Evolutionary conservation across 2,329 filamentous ascomycete species (phyloP).

Genomic region (Talaromyces sp.): DNA sequence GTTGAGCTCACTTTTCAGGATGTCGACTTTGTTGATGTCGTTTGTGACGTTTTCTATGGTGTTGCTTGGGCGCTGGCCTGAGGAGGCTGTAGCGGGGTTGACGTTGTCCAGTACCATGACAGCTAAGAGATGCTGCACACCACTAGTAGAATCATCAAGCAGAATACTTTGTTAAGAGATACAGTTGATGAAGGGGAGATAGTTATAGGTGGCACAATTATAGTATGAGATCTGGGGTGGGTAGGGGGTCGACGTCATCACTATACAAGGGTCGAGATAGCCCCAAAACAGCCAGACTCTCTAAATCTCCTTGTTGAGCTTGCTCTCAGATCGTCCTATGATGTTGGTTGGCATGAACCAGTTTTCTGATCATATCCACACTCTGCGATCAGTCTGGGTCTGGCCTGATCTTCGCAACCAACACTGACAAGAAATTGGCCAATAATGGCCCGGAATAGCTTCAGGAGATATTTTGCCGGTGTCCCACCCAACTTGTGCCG

Average conservation of each 20-base stretch:
- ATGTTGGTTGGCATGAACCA: not conserved
- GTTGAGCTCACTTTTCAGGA: constrained; percentile 9
- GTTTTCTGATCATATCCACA: not conserved
- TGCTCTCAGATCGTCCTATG: not conserved
- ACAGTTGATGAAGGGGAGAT: not conserved
- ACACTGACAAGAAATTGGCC: not conserved
- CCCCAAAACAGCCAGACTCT: not conserved
- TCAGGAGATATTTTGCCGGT: not conserved
- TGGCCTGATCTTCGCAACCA: not conserved
- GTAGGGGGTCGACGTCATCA: constrained; percentile 9
- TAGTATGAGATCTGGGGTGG: not conserved
- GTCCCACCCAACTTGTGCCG: not conserved
- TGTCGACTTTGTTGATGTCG: constrained; percentile 3
- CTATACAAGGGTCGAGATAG: not conserved
- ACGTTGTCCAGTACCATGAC: constrained; percentile 4
- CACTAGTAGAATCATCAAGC: not conserved
- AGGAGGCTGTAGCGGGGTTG: not conserved
- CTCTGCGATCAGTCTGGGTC: not conserved
- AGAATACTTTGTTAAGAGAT: not conserved
- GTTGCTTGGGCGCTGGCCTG: constrained; percentile 8
- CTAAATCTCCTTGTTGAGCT: not conserved
- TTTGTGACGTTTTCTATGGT: constrained; percentile 5
- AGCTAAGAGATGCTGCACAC: not conserved
- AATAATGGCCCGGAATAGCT: not conserved
- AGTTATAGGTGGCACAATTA: not conserved